Conservation (phyloP, 2,329 filamentous ascomycete genomes). For the Alternaria incomplexa region DNA sequence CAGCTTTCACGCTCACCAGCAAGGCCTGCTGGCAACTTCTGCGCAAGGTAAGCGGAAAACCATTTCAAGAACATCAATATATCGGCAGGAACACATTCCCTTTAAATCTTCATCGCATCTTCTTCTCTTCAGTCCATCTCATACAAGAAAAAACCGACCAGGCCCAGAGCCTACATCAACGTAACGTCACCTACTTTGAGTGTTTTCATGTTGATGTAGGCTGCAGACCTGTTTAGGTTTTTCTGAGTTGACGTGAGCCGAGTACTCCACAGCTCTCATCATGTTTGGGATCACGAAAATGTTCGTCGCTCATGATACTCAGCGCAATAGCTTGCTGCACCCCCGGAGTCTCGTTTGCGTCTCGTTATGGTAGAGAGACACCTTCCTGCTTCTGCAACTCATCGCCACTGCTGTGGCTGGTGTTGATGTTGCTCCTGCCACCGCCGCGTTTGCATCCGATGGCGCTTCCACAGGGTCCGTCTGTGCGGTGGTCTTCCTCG, state of each 20-base stretch:
- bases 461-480: slow-evolving; percentile 10
- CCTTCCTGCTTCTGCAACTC: slow-evolving; percentile 17
- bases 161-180: neutral
- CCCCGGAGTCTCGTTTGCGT: neutral
- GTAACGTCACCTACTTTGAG: neutral
- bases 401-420: slow-evolving; percentile 13
- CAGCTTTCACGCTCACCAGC: neutral
- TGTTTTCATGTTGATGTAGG: neutral
- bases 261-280: too few species aligned
- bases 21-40: neutral
- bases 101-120: neutral
- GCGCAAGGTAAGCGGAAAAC: neutral
- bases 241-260: neutral
- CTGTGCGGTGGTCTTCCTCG: slow-evolving; percentile 10
- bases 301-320: slow-evolving; percentile 3
- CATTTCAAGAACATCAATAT: neutral
- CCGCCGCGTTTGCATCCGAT: slow-evolving; percentile 26
- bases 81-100: neutral
- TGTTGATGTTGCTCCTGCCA: slow-evolving; percentile 29
- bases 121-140: slow-evolving; percentile 2
- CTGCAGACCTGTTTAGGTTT: neutral
- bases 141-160: neutral
- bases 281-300: slow-evolving; percentile 11
- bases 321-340: slow-evolving; percentile 13
- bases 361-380: neutral